A percentile compares a stretch with the other conserved stretches of the same genome.
phyloP scores from a whole-genome alignment of 192 early-diverging fungal species.

The Oehlia diaphana region DNA sequence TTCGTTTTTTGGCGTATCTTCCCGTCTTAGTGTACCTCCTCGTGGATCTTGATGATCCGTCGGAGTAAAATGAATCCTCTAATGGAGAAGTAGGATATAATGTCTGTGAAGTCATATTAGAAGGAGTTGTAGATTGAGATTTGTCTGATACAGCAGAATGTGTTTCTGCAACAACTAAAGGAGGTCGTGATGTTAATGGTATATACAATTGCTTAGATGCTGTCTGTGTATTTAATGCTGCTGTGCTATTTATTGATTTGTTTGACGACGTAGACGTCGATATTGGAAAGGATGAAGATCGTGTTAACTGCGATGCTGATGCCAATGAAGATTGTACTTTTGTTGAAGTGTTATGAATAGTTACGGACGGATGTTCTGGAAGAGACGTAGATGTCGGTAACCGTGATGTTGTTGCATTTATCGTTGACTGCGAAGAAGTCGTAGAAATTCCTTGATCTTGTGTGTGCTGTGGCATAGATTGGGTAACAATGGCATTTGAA shows the following conservation, averaged over 20 bases:
- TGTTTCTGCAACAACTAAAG: not conserved
- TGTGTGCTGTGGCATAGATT: not conserved
- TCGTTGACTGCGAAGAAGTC: not conserved
- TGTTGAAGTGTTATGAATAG: constrained; percentile 45
- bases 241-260: not conserved
- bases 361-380: not conserved
- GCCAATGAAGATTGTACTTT: constrained; percentile 58
- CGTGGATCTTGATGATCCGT: constrained; percentile 32
- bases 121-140: not conserved
- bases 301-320: not conserved
- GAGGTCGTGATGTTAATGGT: not conserved
- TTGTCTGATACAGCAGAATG: not conserved
- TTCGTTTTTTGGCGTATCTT: constrained; percentile 59
- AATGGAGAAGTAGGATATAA: not conserved
- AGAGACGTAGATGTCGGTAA: not conserved
- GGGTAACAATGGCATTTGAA: constrained; percentile 31
- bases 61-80: not conserved
- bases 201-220: not conserved
- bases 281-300: not conserved
- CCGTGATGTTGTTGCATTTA: not conserved
- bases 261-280: not conserved
- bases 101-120: not conserved
- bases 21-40: constrained; percentile 61
- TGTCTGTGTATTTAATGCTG: not conserved
- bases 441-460: not conserved